Evolutionary conservation across 768 basidiomycete species (phyloP).

Genomic region (Boletus pseudopeckii): DNA sequence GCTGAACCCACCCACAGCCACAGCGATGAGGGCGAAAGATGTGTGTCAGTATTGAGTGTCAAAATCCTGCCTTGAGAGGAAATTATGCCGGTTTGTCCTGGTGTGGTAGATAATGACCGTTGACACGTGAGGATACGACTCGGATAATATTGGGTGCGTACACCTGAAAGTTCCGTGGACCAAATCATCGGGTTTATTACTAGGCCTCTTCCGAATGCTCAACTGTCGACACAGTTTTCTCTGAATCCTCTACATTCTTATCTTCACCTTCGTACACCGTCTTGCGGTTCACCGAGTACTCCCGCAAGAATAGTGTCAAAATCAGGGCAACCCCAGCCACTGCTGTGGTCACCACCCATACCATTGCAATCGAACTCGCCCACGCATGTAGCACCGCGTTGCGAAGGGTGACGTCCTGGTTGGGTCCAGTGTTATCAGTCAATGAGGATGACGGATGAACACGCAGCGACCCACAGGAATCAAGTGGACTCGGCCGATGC

Average conservation of each 20-base stretch:
- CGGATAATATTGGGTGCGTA: too few species aligned
- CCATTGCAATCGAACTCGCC: constrained; percentile 55
- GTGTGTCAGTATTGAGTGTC: too few species aligned
- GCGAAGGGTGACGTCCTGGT: constrained; percentile 49
- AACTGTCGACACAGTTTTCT: background rate
- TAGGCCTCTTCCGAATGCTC: background rate
- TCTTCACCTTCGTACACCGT: constrained; percentile 37
- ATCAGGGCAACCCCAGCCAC: constrained; percentile 53
- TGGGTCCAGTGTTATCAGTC: background rate
- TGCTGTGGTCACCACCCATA: constrained; percentile 66
- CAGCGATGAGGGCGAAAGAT: too few species aligned
- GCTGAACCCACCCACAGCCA: too few species aligned
- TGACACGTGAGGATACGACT: too few species aligned
- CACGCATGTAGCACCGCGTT: constrained; percentile 56
- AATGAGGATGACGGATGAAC: background rate
- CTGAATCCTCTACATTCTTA: constrained; percentile 21
- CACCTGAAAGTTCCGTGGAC: background rate
- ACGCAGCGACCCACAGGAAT: constrained; percentile 7
- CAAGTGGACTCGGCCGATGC: constrained; percentile 40
- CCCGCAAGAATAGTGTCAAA: constrained; percentile 49
- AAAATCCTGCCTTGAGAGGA: too few species aligned
- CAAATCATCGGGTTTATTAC: background rate
- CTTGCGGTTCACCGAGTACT: constrained; percentile 56
- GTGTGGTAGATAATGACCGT: too few species aligned
- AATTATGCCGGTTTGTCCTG: too few species aligned